phyloP scores from a whole-genome alignment of 2,329 filamentous ascomycete species.

The Paradendryphiella salina region DNA sequence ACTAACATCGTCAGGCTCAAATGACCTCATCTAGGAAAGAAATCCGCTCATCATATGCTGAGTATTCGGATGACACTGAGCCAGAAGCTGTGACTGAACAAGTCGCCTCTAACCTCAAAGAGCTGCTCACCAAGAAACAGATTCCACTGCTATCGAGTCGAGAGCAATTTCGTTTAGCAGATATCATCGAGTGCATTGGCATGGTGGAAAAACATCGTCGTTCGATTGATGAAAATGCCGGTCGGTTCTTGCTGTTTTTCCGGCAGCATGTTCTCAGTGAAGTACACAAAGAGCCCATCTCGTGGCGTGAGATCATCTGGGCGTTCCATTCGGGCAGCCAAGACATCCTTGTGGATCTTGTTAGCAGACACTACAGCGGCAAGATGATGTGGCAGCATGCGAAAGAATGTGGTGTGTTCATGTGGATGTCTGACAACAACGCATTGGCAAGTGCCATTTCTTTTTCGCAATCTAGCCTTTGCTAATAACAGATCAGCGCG shows the following conservation, averaged over 20 bases:
- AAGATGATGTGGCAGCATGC: conserved; percentile 84
- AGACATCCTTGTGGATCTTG: conserved; percentile 84
- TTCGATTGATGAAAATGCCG: conserved; percentile 88
- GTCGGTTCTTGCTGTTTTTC: conserved; percentile 85
- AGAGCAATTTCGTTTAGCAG: conserved; percentile 82
- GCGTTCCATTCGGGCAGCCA: conserved; percentile 84
- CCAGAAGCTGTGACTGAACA: conserved; percentile 71
- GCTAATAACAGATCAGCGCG: conserved; percentile 53
- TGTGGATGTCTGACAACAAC: conserved; percentile 82
- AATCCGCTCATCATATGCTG: conserved; percentile 56
- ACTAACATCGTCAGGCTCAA: conserved; percentile 32
- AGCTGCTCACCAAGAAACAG: conserved; percentile 73
- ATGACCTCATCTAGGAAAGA: conserved; percentile 53
- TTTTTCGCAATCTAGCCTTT: too few relatives aligned
- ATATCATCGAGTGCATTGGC: conserved; percentile 82
- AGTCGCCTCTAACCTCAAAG: conserved; percentile 70
- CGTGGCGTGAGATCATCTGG: conserved; percentile 78
- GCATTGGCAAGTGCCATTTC: conserved; percentile 65
- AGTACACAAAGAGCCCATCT: conserved; percentile 64
- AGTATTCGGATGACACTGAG: conserved; percentile 59
- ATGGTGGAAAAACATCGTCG: conserved; percentile 83
- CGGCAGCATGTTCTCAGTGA: conserved; percentile 74
- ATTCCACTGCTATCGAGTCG: conserved; percentile 79
- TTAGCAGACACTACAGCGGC: conserved; percentile 76
- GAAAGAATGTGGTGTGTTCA: conserved; percentile 84